These are phyloP conservation scores for Hemileccinum impolitum DNA, from an alignment of 768 basidiomycete genomes.

Conservation along the genomic window DNA sequence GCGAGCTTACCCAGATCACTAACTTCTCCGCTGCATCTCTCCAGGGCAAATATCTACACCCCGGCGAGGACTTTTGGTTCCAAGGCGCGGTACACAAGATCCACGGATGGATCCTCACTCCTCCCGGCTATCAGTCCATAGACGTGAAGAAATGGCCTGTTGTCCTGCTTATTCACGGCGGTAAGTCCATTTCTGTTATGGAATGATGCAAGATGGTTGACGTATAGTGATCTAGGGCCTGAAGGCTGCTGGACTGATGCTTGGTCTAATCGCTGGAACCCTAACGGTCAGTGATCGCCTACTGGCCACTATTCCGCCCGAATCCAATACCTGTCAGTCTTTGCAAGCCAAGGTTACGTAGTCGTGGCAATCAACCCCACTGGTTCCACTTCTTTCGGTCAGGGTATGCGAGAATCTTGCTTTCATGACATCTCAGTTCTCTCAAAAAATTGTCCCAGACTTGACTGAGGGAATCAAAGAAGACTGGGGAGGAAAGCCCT, in stretches of 20 bases:
- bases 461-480: constrained; percentile 77
- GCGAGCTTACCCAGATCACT: constrained; percentile 57
- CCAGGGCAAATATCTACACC: constrained; percentile 52
- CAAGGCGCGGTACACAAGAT: constrained; percentile 74
- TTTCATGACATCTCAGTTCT: background rate
- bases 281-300: constrained; percentile 49
- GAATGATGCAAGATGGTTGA: background rate
- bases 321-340: constrained; percentile 43
- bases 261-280: constrained; percentile 94
- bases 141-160: constrained; percentile 76
- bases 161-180: constrained; percentile 80
- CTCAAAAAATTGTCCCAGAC: constrained; percentile 37
- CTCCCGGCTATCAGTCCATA: constrained; percentile 66
- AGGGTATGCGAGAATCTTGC: constrained; percentile 43
- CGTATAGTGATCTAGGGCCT: constrained; percentile 43
- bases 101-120: constrained; percentile 84
- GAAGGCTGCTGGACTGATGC: constrained; percentile 87
- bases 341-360: constrained; percentile 87
- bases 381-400: constrained; percentile 90
- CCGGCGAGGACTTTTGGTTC: constrained; percentile 87
- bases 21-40: constrained; percentile 56
- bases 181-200: constrained; percentile 25
- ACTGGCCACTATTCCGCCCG: background rate
- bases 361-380: constrained; percentile 89
- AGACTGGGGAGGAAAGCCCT: constrained; percentile 87